Evolutionary conservation across 2,329 filamentous ascomycete genomes (phyloP).

Genomic region (Tolypocladium tropicale): DNA sequence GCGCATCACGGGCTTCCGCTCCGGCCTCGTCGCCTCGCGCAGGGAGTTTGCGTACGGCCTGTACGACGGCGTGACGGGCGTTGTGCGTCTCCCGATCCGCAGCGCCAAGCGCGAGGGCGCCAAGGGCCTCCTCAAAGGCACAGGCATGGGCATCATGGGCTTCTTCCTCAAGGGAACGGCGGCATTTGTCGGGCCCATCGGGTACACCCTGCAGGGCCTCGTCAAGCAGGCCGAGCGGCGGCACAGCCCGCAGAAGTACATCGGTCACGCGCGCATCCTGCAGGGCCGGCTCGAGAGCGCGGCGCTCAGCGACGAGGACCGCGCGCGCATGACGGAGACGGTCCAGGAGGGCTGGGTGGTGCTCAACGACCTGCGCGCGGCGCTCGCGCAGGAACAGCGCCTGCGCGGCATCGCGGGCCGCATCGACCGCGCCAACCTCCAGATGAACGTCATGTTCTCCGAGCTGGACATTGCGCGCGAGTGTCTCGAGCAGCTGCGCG

Average conservation of each 20-base stretch:
- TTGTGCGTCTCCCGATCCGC: constrained; percentile 48
- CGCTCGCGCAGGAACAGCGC: constrained; percentile 12
- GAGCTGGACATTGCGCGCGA: constrained; percentile 35
- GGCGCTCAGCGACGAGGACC: constrained; percentile 22
- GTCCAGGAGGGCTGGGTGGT: constrained; percentile 21
- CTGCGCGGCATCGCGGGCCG: constrained; percentile 28
- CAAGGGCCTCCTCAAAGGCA: constrained; percentile 37
- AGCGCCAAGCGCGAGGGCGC: constrained; percentile 45
- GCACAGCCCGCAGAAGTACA: constrained; percentile 39
- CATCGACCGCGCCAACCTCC: constrained; percentile 16
- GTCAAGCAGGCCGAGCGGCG: constrained; percentile 47
- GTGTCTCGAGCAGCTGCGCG: constrained; percentile 32
- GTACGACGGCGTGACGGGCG: constrained; percentile 54
- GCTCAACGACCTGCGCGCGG: constrained; percentile 19
- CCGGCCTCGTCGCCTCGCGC: constrained; percentile 50
- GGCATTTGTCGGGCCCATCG: constrained; percentile 48
- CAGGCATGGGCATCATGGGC: constrained; percentile 53
- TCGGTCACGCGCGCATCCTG: constrained; percentile 47
- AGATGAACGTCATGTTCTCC: constrained; percentile 30
- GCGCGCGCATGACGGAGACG: constrained; percentile 13
- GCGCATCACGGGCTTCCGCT: constrained; percentile 54
- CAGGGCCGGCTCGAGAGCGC: constrained; percentile 42
- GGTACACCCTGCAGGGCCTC: constrained; percentile 54
- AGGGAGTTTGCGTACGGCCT: constrained; percentile 53
- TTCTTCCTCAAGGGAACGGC: constrained; percentile 56